A percentile compares a stretch with the other conserved stretches of the same genome.
These are phyloP conservation scores for Lachancea sp. DNA, from an alignment of 805 yeast species.

Conservation along the genomic window DNA sequence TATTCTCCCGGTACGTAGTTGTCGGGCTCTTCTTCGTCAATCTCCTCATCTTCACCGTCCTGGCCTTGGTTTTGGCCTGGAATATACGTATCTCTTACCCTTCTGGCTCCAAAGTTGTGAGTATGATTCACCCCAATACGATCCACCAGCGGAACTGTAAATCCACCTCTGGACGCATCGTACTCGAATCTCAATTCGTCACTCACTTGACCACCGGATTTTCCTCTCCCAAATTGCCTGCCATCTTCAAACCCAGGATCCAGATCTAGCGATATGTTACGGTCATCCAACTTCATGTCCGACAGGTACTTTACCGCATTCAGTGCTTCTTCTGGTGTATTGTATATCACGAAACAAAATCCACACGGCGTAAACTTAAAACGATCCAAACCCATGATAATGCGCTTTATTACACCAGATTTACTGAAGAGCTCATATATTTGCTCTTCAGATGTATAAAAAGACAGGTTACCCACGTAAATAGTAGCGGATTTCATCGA, in stretches of 20 bases:
- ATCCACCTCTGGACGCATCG: constrained; percentile 44
- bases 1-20: constrained; percentile 11
- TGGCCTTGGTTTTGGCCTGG: constrained; percentile 13
- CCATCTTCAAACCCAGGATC: constrained; percentile 97
- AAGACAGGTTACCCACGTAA: constrained; percentile 86
- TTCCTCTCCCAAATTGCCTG: constrained; percentile 91
- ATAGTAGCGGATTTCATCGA: constrained; percentile 67
- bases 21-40: constrained; percentile 15
- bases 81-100: constrained; percentile 23
- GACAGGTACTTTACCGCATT: constrained; percentile 78
- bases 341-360: constrained; percentile 62
- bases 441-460: constrained; percentile 92
- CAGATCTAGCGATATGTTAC: constrained; percentile 74
- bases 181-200: constrained; percentile 55
- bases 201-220: constrained; percentile 84
- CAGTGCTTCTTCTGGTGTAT: constrained; percentile 60
- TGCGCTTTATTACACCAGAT: constrained; percentile 70
- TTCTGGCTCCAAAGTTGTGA: constrained; percentile 32
- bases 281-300: constrained; percentile 78
- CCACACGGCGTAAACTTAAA: constrained; percentile 82
- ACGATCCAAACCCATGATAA: constrained; percentile 92
- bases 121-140: constrained; percentile 21
- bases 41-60: constrained; percentile 10
- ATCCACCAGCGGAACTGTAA: constrained; percentile 36
- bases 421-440: constrained; percentile 79